Base-by-base conservation (phyloP, 1,284 basidiomycete genomes). In the Cystobasidiaceae sp. region DNA sequence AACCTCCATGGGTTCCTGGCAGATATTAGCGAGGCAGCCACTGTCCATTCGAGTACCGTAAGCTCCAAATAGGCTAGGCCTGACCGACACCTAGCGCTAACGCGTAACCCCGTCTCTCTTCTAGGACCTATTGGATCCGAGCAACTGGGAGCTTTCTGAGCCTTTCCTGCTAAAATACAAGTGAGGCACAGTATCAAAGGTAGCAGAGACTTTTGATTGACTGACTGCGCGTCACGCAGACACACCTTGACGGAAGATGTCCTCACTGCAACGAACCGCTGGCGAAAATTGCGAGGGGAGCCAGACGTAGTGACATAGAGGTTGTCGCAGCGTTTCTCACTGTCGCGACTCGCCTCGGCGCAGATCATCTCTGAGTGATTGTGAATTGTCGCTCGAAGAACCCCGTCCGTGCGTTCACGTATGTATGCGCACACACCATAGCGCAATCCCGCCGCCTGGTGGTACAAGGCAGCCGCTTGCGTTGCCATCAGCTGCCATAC, bases 61-160 rank as follows among this genome's bases (percentile, higher is more conserved):
- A 33, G 61, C n/a, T n/a, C n/a, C n/a, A n/a, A n/a, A n/a, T n/a
- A n/a, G n/a, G n/a, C n/a, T n/a, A n/a, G n/a, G n/a, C n/a, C n/a
- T n/a, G n/a, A n/a, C n/a, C n/a, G n/a, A n/a, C n/a, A n/a, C n/a
- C n/a, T n/a, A n/a, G n/a, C n/a, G n/a, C n/a, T n/a, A n/a, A n/a
- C n/a, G n/a, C n/a, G n/a, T n/a, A n/a, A n/a, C n/a, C n/a, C n/a
- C n/a, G n/a, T n/a, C n/a, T n/a, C n/a, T 41, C 25, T 41, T 23
- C 13, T 21, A 66, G 63, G 39, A 58, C 37, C 28, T 57, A n/a
- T 55, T 66, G n/a, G 55, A 66, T 19, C 33, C 46, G 17, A 28
- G 28, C 9, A 58, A 57, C 32, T 66, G 63, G 54, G 63, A 66
- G 23, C 19, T 66, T 4, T 58, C 63, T 21, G 63, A 66, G 34